These are phyloP conservation scores for Pestalotiopsis sp. DNA, from an alignment of 2,329 filamentous ascomycete species.

Conservation along the genomic window DNA sequence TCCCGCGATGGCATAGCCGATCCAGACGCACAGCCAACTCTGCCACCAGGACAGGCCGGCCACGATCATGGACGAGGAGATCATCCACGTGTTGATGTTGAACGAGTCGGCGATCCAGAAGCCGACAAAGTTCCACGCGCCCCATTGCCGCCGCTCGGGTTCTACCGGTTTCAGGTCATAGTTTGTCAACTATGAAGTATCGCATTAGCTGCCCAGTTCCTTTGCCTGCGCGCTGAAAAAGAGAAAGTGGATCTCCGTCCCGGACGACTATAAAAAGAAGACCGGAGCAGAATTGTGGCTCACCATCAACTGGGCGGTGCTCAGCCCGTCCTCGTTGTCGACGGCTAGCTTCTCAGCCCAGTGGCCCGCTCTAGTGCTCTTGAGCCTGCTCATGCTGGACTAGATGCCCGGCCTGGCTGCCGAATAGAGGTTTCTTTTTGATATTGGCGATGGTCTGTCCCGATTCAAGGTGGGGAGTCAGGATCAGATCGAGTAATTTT, in stretches of 20 bases:
- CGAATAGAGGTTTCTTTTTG: background rate
- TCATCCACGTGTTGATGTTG: conserved; percentile 96
- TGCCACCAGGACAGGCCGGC: conserved; percentile 88
- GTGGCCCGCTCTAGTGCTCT: conserved; percentile 40
- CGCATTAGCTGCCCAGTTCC: background rate
- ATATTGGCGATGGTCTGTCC: background rate
- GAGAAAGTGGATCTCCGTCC: background rate
- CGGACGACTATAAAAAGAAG: background rate
- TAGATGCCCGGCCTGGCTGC: background rate
- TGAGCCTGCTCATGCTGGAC: conserved; percentile 33
- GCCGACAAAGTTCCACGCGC: conserved; percentile 82
- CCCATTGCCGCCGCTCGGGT: conserved; percentile 79
- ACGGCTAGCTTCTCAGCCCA: conserved; percentile 68
- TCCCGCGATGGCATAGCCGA: conserved; percentile 79
- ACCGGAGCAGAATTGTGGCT: conserved; percentile 18
- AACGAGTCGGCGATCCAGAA: conserved; percentile 87
- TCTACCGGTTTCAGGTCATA: conserved; percentile 82
- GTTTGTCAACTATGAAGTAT: conserved; percentile 67
- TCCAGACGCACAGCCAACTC: conserved; percentile 84
- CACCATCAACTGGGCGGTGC: conserved; percentile 78
- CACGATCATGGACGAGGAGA: conserved; percentile 80
- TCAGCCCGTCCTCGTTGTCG: conserved; percentile 75
- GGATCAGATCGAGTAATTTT: conserved; percentile 26
- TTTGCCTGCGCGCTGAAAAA: background rate
- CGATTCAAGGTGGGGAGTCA: conserved; percentile 1